phyloP scores from a whole-genome alignment of 108 stramenopile genomes.

The Aureococcus anophagefferens region DNA sequence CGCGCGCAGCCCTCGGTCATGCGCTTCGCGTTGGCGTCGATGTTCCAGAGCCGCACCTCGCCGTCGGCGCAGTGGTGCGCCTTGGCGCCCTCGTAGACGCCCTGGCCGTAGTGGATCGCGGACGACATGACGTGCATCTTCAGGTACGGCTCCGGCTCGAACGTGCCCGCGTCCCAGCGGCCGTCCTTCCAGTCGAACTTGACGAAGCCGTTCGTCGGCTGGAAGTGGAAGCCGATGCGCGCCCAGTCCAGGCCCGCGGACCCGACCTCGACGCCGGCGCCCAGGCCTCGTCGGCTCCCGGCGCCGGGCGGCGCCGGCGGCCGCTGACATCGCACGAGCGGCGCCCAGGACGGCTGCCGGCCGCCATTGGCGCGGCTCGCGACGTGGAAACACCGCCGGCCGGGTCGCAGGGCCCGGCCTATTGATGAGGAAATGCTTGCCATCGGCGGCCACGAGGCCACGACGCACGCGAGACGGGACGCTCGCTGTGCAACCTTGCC shows the following conservation, averaged over 20 bases:
- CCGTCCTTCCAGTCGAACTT: not conserved
- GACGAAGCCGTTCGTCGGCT: not conserved
- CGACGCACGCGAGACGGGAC: too few species aligned
- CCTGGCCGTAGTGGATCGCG: not conserved
- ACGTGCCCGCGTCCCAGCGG: not conserved
- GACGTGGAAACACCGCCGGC: too few species aligned
- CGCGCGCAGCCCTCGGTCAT: constrained; percentile 14
- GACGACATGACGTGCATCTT: not conserved
- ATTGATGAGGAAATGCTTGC: too few species aligned
- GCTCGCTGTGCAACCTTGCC: too few species aligned
- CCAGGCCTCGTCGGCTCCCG: too few species aligned
- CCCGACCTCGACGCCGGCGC: too few species aligned
- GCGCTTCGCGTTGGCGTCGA: not conserved
- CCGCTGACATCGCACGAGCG: too few species aligned
- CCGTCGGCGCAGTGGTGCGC: not conserved
- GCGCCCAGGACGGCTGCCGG: too few species aligned
- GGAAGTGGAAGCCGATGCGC: not conserved
- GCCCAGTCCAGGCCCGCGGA: not conserved
- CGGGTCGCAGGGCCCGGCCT: too few species aligned
- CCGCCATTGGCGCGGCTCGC: too few species aligned
- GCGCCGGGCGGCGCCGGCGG: too few species aligned
- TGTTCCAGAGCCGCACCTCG: not conserved
- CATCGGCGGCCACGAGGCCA: too few species aligned
- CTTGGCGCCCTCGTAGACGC: not conserved
- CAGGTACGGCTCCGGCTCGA: not conserved